These are phyloP conservation scores for Colletotrichum spaethianum DNA, from an alignment of 2,329 filamentous ascomycete species.

Conservation along the genomic window DNA sequence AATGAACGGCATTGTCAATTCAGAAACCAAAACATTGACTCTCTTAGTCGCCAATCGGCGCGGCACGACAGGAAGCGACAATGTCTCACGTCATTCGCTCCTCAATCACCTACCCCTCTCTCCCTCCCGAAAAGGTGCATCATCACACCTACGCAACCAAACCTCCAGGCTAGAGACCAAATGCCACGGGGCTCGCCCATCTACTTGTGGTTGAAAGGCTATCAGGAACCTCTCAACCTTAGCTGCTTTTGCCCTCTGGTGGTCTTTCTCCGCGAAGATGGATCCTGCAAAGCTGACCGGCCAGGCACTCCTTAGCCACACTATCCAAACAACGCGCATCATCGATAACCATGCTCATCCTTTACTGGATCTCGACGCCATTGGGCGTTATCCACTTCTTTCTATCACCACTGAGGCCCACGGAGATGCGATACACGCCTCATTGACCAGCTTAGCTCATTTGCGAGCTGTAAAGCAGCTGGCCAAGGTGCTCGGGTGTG, in stretches of 20 bases:
- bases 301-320: conserved; percentile 49
- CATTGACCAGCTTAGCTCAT: conserved; percentile 75
- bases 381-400: conserved; percentile 64
- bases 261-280: conserved; percentile 38
- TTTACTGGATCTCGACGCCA: conserved; percentile 67
- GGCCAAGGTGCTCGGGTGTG: conserved; percentile 73
- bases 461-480: conserved; percentile 80
- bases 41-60: neutral
- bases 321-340: conserved; percentile 71
- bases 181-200: conserved; percentile 11
- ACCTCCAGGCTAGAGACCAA: neutral
- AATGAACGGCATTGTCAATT: too few species aligned
- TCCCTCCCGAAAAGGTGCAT: conserved; percentile 7
- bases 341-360: conserved; percentile 84
- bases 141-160: conserved; percentile 24
- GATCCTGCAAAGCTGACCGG: conserved; percentile 42
- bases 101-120: conserved; percentile 24
- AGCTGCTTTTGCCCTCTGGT: conserved; percentile 5
- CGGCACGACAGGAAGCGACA: conserved; percentile 19
- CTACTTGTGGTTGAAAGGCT: conserved; percentile 28
- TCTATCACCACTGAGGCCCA: conserved; percentile 81
- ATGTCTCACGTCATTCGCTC: conserved; percentile 32
- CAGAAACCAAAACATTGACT: conserved; percentile 34
- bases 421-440: conserved; percentile 75
- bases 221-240: neutral